Percentiles rank a stretch among this genome's conserved stretches.
Evolutionary conservation across 768 basidiomycete species (phyloP).

Genomic region (Kwoniella europaea): DNA sequence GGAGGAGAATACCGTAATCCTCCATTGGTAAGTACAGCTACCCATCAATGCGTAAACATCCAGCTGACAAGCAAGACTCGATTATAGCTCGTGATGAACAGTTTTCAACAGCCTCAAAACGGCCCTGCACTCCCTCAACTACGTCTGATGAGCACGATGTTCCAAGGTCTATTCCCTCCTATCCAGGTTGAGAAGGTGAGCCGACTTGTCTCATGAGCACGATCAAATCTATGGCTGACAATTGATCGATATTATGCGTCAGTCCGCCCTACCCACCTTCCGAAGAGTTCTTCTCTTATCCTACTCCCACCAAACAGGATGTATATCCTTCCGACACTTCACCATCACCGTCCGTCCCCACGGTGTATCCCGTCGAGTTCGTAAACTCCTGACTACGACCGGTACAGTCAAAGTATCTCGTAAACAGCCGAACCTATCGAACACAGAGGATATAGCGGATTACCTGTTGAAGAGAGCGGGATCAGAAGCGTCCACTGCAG

Average conservation of each 20-base stretch:
- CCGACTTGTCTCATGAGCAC: too few relatives aligned
- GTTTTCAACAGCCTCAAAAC: conserved; percentile 65
- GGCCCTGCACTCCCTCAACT: conserved; percentile 79
- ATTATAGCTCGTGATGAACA: conserved; percentile 76
- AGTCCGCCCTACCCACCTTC: conserved; percentile 69
- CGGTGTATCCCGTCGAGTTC: conserved; percentile 88
- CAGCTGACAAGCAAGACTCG: conserved; percentile 13
- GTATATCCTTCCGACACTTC: conserved; percentile 91
- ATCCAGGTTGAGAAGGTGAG: conserved; percentile 64
- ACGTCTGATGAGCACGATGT: conserved; percentile 89
- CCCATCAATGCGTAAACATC: not conserved
- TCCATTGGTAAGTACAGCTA: conserved; percentile 71
- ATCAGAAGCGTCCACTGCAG: conserved; percentile 74
- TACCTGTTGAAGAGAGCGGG: conserved; percentile 78
- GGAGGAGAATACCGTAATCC: conserved; percentile 74
- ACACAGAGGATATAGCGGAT: conserved; percentile 92
- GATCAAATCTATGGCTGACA: conserved; percentile 39
- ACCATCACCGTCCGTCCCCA: conserved; percentile 93
- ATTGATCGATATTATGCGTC: too few relatives aligned
- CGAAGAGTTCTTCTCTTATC: conserved; percentile 91
- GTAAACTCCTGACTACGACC: conserved; percentile 76
- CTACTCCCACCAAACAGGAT: conserved; percentile 82
- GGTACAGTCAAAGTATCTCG: conserved; percentile 32
- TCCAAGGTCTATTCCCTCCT: conserved; percentile 94
- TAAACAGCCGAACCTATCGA: conserved; percentile 70